phyloP scores from a whole-genome alignment of 345 rosid genomes.

The Carallia brachiata region DNA sequence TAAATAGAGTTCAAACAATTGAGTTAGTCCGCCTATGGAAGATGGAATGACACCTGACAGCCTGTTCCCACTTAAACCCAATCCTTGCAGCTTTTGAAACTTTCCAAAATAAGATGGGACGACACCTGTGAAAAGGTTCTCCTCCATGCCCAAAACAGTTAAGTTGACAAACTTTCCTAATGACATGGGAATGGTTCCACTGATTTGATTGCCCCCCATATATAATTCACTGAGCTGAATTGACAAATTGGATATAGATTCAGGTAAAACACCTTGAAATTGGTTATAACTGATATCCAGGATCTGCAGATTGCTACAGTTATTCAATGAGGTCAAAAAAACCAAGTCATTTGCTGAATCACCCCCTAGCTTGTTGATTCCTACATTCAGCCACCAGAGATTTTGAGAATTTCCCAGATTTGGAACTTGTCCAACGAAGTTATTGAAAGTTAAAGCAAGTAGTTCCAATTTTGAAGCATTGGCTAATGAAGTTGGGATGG shows the following conservation, averaged over 20 bases:
- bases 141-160: not conserved
- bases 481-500: slow-evolving; percentile 14
- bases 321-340: slow-evolving; percentile 7
- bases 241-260: not conserved
- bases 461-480: slow-evolving; percentile 4
- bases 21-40: slow-evolving; percentile 7
- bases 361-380: slow-evolving; percentile 10
- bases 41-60: slow-evolving; percentile 6
- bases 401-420: not conserved
- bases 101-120: slow-evolving; percentile 15
- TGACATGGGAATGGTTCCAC: not conserved
- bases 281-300: slow-evolving; percentile 7
- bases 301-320: slow-evolving; percentile 8
- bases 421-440: slow-evolving; percentile 16
- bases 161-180: slow-evolving; percentile 4
- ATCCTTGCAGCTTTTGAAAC: slow-evolving; percentile 11
- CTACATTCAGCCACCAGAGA: slow-evolving; percentile 1
- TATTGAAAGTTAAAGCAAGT: slow-evolving; percentile 2
- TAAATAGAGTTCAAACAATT: not conserved
- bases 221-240: not conserved
- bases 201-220: slow-evolving; percentile 9
- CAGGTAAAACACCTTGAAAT: slow-evolving; percentile 7
- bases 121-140: slow-evolving; percentile 14
- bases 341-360: slow-evolving; percentile 10
- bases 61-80: slow-evolving; percentile 1